These are phyloP conservation scores for Alternaria brassicae DNA, from an alignment of 2,329 filamentous ascomycete species.

Conservation along the genomic window DNA sequence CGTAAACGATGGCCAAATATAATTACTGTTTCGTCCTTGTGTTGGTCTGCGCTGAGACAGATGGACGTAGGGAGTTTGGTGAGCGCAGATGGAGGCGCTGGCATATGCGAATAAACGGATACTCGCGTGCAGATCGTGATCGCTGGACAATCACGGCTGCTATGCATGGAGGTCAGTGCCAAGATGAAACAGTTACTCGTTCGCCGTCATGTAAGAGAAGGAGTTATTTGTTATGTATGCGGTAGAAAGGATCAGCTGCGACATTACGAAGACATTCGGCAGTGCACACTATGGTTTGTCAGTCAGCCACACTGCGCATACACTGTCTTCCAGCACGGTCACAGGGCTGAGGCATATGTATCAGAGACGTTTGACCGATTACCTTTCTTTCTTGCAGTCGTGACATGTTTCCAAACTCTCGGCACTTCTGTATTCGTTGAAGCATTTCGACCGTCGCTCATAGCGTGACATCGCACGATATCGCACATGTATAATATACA, in stretches of 20 bases:
- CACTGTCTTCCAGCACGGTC: background rate
- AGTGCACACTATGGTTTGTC: background rate
- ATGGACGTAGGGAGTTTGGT: conserved; percentile 15
- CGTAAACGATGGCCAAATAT: conserved; percentile 31
- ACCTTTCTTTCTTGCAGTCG: background rate
- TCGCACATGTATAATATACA: conserved; percentile 7
- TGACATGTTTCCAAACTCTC: background rate
- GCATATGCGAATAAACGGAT: conserved; percentile 14
- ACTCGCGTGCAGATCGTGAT: conserved; percentile 7
- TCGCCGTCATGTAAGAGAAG: background rate
- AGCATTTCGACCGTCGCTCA: background rate
- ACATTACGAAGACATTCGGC: background rate
- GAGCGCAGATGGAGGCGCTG: conserved; percentile 11
- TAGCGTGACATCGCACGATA: background rate
- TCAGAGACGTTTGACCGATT: background rate
- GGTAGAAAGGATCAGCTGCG: background rate
- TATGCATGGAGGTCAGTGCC: background rate
- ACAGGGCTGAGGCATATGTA: background rate
- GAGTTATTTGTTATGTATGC: background rate
- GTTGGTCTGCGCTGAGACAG: conserved; percentile 35
- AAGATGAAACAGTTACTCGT: background rate
- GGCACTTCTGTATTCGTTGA: background rate
- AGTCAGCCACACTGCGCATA: background rate
- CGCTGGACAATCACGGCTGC: conserved; percentile 14
- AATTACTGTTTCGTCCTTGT: conserved; percentile 19